phyloP scores from a whole-genome alignment of 495 filamentous ascomycete species.

The Penicillium longicatenatum region DNA sequence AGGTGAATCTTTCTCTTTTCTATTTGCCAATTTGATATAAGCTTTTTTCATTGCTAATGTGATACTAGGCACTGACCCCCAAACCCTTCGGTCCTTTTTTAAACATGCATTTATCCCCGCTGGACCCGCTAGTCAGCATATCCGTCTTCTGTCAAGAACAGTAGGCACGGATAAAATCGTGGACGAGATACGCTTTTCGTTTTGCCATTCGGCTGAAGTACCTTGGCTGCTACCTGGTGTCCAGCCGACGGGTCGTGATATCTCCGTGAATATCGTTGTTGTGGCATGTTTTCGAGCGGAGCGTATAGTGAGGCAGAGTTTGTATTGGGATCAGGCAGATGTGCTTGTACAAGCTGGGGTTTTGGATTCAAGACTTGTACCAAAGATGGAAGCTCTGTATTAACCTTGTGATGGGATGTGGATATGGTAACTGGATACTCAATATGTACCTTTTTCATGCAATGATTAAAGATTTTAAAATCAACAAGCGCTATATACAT shows the following conservation, averaged over 20 bases:
- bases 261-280: constrained; percentile 68
- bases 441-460: not conserved
- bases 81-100: constrained; percentile 64
- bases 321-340: constrained; percentile 85
- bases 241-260: constrained; percentile 63
- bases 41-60: constrained; percentile 1
- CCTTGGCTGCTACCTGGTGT: constrained; percentile 80
- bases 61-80: constrained; percentile 24
- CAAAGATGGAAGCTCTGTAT: constrained; percentile 10
- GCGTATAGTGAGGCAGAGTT: constrained; percentile 72
- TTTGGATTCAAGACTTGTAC: constrained; percentile 60
- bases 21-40: constrained; percentile 2
- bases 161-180: constrained; percentile 59
- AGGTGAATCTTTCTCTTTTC: constrained; percentile 38
- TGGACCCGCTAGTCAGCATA: constrained; percentile 62
- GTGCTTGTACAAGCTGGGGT: constrained; percentile 76
- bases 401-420: not conserved
- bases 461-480: constrained; percentile 2
- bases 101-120: constrained; percentile 67
- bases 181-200: constrained; percentile 58
- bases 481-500: constrained; percentile 4
- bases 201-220: constrained; percentile 69
- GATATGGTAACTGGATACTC: not conserved
- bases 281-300: constrained; percentile 74
- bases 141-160: constrained; percentile 73